phyloP scores from a whole-genome alignment of 192 early-diverging fungal genomes.

The Chytriomyces confervae region DNA sequence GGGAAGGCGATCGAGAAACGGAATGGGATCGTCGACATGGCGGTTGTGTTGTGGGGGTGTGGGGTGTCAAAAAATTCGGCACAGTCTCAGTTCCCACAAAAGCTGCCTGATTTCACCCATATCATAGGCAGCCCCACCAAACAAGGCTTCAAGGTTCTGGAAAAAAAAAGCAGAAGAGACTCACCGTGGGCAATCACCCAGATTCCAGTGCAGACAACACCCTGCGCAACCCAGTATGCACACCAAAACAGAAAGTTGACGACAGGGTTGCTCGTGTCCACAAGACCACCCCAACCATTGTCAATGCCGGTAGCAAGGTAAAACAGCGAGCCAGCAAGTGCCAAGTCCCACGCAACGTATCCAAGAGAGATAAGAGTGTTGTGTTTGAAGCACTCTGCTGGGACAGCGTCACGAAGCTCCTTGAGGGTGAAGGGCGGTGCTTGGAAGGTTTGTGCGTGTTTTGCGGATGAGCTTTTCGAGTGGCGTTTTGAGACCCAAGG shows the following conservation, averaged over 20 bases:
- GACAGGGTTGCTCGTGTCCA: slow-evolving; percentile 2
- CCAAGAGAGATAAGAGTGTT: slow-evolving; percentile 76
- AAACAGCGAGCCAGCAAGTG: slow-evolving; percentile 65
- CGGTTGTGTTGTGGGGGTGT: too few relatives aligned
- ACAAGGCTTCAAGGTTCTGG: not conserved
- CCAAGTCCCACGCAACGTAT: slow-evolving; percentile 81
- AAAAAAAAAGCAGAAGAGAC: not conserved
- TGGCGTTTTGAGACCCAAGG: not conserved
- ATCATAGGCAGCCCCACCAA: not conserved
- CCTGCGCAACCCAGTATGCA: slow-evolving; percentile 82
- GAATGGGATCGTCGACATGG: too few relatives aligned
- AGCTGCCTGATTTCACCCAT: not conserved
- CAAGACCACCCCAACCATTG: not conserved
- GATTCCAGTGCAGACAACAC: slow-evolving; percentile 82
- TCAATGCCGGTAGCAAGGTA: slow-evolving; percentile 65
- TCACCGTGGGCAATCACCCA: slow-evolving; percentile 71
- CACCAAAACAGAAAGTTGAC: slow-evolving; percentile 64
- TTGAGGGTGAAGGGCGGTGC: slow-evolving; percentile 77
- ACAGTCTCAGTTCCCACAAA: not conserved
- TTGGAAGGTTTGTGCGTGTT: not conserved
- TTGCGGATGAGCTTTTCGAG: not conserved
- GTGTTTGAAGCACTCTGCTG: slow-evolving; percentile 92
- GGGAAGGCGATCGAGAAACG: not conserved
- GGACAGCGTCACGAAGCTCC: slow-evolving; percentile 88
- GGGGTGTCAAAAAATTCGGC: too few relatives aligned